Base-by-base conservation (phyloP, 164 flowering plant species). In the Aristolochia californica region DNA sequence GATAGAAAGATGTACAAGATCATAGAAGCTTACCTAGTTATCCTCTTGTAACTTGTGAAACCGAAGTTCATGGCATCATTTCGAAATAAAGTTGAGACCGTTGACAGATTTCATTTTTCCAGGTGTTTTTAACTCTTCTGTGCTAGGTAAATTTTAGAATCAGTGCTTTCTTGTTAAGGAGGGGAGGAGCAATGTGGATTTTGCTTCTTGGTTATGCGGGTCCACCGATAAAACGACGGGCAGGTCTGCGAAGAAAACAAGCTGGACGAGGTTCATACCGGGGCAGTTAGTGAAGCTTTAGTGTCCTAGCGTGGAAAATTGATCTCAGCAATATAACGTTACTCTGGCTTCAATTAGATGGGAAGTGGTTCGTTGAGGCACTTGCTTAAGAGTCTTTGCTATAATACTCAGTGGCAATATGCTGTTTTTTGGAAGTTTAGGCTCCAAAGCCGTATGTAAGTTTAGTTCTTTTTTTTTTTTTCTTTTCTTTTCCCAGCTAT, bases 381-480 rank as follows among this genome's bases (percentile, higher is more conserved):
- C 60, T 69, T 86, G 57, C 74, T 91, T 69, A 75, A 65, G 69
- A 75, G 76, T 57, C 67, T 88, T 58, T 91, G 98, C 75, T 23
- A 53, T 48, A 47, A 73, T 66, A 77, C 86, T 14, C 76, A 47
- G 12, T 91, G 98, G 98, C 74, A 72, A 21, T 91, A 91, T 76
- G 95, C 95, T 25, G 83, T 88, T 15, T 83, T 88, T 71, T 91
- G 98, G 98, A 84, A 78, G 81, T 75, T 80, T 21, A 70, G 74
- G 48, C 76, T 77, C 43, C 72, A 58, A 43, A 59, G 34, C 54
- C 70, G 68, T 54, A 66, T 64, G 98, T 91, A 82, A 80, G 96
- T 78, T 71, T 34, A 4, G 20, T 14, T 34, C n/a, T n/a, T n/a
- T n/a, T n/a, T n/a, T n/a, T n/a, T n/a, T n/a, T n/a, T 34, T 34